Percentiles rank a stretch among this genome's conserved stretches.
phyloP scores from a whole-genome alignment of 345 rosid species.

The Gynandropsis gynandra region DNA sequence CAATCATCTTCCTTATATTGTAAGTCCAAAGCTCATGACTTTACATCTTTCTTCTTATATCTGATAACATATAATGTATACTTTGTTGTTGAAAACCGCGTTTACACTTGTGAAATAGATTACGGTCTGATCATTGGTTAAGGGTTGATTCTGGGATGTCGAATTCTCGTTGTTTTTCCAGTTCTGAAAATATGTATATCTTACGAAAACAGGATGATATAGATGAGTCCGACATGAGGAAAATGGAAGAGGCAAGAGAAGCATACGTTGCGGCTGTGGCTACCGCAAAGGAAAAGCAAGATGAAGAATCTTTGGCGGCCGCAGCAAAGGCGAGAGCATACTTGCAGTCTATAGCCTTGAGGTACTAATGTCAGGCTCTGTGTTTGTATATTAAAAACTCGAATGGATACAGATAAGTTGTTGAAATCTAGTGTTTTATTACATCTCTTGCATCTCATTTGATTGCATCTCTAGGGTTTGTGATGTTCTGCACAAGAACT shows the following conservation, averaged over 20 bases:
- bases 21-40: conserved; percentile 30
- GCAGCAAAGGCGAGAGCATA: conserved; percentile 47
- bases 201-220: conserved; percentile 41
- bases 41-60: background rate
- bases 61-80: too few relatives aligned
- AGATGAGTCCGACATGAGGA: conserved; percentile 30
- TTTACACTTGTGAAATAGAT: background rate
- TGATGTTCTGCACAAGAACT: background rate
- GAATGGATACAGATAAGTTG: conserved; percentile 4
- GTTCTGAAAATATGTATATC: background rate
- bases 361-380: conserved; percentile 18
- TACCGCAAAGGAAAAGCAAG: conserved; percentile 51
- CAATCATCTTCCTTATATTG: conserved; percentile 50
- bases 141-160: background rate
- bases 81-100: background rate
- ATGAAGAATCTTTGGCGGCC: conserved; percentile 57
- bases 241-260: conserved; percentile 64
- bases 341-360: conserved; percentile 54
- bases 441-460: background rate
- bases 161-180: background rate
- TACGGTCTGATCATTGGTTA: too few relatives aligned
- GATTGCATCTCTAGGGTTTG: background rate
- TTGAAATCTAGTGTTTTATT: background rate
- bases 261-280: conserved; percentile 52
- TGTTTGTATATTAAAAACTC: background rate